phyloP scores from a whole-genome alignment of 495 filamentous ascomycete genomes.

The Pyrenula aspistea region DNA sequence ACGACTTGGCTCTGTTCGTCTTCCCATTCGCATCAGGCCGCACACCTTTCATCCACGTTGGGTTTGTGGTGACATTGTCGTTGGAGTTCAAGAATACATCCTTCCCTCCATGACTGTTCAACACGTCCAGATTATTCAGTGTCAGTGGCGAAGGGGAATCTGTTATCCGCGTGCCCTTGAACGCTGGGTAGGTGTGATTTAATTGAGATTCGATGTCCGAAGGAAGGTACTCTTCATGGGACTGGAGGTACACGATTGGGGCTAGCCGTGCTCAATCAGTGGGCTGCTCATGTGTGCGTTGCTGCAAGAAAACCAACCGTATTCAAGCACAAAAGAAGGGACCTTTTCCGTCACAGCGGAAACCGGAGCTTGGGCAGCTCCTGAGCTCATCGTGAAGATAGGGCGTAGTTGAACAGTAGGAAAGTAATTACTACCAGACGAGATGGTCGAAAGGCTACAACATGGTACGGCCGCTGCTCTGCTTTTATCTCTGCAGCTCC shows the following conservation, averaged over 20 bases:
- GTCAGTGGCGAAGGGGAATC: conserved; percentile 30
- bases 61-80: conserved; percentile 38
- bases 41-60: conserved; percentile 39
- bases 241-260: conserved; percentile 41
- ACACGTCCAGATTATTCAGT: conserved; percentile 40
- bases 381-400: too few relatives aligned
- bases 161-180: conserved; percentile 35
- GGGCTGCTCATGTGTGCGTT: too few relatives aligned
- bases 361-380: too few relatives aligned
- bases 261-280: too few relatives aligned
- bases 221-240: conserved; percentile 43
- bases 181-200: conserved; percentile 37
- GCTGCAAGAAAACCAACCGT: too few relatives aligned
- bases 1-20: conserved; percentile 30
- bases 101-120: conserved; percentile 34
- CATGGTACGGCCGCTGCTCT: too few relatives aligned
- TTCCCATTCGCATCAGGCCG: conserved; percentile 34
- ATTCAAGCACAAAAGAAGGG: too few relatives aligned
- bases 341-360: too few relatives aligned
- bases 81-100: conserved; percentile 47
- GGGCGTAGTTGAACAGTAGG: too few relatives aligned
- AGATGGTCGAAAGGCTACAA: too few relatives aligned
- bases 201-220: conserved; percentile 46
- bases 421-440: too few relatives aligned
- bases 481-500: too few relatives aligned